phyloP scores from a whole-genome alignment of 805 yeast genomes.

The Citeromyces matritensis region DNA sequence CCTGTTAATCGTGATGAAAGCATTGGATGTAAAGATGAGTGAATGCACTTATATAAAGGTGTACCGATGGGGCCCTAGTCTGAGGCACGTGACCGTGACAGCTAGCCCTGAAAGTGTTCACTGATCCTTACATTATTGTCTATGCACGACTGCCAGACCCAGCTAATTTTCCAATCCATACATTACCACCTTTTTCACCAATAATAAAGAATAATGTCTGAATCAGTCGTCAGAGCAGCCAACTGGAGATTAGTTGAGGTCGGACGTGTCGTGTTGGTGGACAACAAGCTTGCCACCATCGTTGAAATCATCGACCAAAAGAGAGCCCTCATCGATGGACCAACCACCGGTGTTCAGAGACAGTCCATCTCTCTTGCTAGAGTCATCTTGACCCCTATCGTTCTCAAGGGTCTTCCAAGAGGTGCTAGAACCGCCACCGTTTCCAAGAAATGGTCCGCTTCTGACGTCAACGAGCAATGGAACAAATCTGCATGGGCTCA shows the following conservation, averaged over 20 bases:
- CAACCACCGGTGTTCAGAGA: conserved; percentile 63
- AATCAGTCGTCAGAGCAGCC: conserved; percentile 60
- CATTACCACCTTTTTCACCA: too few relatives aligned
- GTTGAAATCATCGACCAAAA: conserved; percentile 99
- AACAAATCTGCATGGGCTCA: conserved; percentile 91
- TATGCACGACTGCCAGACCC: too few relatives aligned
- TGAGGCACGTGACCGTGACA: too few relatives aligned
- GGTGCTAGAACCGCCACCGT: conserved; percentile 83
- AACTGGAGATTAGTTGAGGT: conserved; percentile 99
- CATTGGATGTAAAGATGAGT: too few relatives aligned
- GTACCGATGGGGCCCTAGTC: too few relatives aligned
- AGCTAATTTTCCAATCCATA: too few relatives aligned
- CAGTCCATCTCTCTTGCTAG: conserved; percentile 81
- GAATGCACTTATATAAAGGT: too few relatives aligned
- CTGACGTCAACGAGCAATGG: conserved; percentile 85
- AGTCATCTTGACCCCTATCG: conserved; percentile 87
- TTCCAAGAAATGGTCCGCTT: conserved; percentile 86
- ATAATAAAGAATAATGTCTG: too few relatives aligned
- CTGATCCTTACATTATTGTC: too few relatives aligned
- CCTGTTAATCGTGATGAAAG: too few relatives aligned
- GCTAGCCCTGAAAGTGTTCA: too few relatives aligned
- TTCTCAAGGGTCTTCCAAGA: conserved; percentile 78
- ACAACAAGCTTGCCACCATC: conserved; percentile 89
- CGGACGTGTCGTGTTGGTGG: conserved; percentile 94
- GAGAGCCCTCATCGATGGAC: conserved; percentile 97